Evolutionary conservation across 192 early-diverging fungal species (phyloP).

Genomic region (Backusella psychrophila): DNA sequence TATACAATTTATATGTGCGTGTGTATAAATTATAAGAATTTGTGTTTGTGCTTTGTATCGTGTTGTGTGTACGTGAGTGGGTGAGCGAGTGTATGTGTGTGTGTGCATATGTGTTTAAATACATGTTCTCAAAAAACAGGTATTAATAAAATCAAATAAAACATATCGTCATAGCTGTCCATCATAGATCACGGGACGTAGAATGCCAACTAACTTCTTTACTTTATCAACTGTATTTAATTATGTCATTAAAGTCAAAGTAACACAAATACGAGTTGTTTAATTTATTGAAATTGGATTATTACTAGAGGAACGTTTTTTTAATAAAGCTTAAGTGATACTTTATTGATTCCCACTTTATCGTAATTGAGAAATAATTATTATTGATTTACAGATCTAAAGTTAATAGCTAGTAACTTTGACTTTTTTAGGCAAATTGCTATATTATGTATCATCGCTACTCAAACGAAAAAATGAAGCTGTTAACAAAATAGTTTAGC

Average conservation of each 20-base stretch:
- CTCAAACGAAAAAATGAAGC: background rate
- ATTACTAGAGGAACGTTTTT: background rate
- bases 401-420: background rate
- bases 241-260: background rate
- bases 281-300: background rate
- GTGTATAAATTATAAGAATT: too few relatives aligned
- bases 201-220: background rate
- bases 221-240: background rate
- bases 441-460: background rate
- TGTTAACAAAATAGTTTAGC: constrained; percentile 4
- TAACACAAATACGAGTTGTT: constrained; percentile 4
- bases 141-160: constrained; percentile 3
- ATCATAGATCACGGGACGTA: background rate
- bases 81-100: background rate
- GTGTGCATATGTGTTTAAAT: background rate
- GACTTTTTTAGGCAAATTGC: background rate
- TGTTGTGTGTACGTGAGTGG: too few relatives aligned
- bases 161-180: constrained; percentile 7
- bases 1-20: too few relatives aligned
- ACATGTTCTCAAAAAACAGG: background rate
- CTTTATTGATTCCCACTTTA: background rate
- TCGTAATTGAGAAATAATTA: background rate
- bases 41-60: background rate
- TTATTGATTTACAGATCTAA: background rate
- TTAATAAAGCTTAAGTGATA: background rate